Conservation (phyloP, 805 yeast genomes). For the Metschnikowia cerradonensis region DNA sequence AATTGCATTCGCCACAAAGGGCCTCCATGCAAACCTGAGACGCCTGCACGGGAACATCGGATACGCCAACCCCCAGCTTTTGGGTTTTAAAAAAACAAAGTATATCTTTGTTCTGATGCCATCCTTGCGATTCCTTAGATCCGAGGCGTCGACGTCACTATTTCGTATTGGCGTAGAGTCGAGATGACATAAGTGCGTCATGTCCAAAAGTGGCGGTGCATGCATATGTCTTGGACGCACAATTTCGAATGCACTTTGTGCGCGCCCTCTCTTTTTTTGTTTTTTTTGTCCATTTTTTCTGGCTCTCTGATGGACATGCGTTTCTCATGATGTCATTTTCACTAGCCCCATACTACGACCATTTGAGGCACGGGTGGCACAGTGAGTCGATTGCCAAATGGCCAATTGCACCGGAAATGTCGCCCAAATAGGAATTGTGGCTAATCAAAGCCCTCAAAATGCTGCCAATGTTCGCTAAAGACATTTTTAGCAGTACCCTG, state of each 20-base stretch:
- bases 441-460: no score
- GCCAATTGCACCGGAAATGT: no score
- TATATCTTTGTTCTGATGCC: no score
- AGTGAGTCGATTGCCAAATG: not conserved
- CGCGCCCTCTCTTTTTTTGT: not conserved
- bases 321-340: not conserved
- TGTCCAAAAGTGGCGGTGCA: not conserved
- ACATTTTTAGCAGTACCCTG: no score
- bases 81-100: no score
- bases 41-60: not conserved
- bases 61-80: no score
- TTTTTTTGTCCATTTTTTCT: no score
- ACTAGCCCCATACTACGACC: not conserved
- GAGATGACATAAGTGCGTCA: not conserved
- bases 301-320: not conserved
- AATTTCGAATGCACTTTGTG: not conserved
- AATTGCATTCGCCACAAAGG: not conserved
- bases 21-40: not conserved
- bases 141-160: no score
- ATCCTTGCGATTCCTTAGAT: no score
- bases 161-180: no score
- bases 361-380: not conserved
- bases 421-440: no score
- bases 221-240: not conserved
- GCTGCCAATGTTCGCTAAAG: no score